Evolutionary conservation across 495 filamentous ascomycete genomes (phyloP), one percentile per base, ranked within the genome.

Genomic region (Neurospora sp.): DNA sequence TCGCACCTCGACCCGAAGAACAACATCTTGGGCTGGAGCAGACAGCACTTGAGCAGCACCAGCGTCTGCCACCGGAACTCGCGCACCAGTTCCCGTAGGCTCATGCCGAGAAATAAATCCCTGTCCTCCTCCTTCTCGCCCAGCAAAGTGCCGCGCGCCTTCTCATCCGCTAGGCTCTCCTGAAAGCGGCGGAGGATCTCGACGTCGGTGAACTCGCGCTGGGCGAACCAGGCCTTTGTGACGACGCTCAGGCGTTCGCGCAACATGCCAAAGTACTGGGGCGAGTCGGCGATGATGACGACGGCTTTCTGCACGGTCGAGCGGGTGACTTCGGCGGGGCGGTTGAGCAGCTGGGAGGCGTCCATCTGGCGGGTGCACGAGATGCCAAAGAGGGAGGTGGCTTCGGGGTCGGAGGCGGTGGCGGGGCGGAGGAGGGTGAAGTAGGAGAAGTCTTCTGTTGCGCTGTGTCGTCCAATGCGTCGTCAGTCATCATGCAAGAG

Each of bases 1-100:
- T 99, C 96, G 79, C 96, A 98, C 72, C 94, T 89, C 12, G 94
- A 92, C 53, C 96, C 96, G 77, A 98, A 99, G 84, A 99, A 98
- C 42, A 99, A 90, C 94, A 98, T 99, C 95, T 98, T 99, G 39
- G 95, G 96, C 78, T 99, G 95, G 75, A 99, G 83, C 76, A 99
- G 84, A 78, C 92, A 89, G 78, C 92, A 96, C 84, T 99, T 99
- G 75, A 99, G 91, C 70, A 99, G 84, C 38, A 99, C 93, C 74
- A 99, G 80, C 9, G 94, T 97, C 86, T 98, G 94, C 81, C 92
- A 91, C 79, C 91, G 92, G 81, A 96, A 99, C 80, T 98, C 92
- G 79, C 94, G 90, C 42, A 98, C 92, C 81, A 98, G 87, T 79
- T 98, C 94, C 69, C 96, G 86, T 61, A 98, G 86, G 70, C 94